Conservation (phyloP, 2,329 filamentous ascomycete genomes). For the Drechmeria coniospora region DNA sequence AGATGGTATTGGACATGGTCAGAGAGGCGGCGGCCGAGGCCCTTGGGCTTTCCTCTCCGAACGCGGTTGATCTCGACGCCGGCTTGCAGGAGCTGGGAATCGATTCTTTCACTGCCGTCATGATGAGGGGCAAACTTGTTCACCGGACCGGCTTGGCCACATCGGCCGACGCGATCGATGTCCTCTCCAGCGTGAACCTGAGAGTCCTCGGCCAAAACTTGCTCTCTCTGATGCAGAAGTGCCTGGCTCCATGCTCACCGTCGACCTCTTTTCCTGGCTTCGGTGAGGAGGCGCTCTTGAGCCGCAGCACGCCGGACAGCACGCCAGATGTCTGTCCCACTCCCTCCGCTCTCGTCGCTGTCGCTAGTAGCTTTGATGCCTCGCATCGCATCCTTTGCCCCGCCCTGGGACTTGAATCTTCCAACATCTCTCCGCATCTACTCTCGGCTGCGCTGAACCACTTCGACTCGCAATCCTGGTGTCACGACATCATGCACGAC, state of each 20-base stretch:
- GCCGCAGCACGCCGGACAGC: too few relatives aligned
- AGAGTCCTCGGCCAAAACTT: not conserved
- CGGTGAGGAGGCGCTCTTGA: too few relatives aligned
- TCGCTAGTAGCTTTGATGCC: not conserved
- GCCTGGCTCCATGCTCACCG: too few relatives aligned
- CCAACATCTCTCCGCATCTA: not conserved
- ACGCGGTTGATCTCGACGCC: constrained; percentile 5
- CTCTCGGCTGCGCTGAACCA: not conserved
- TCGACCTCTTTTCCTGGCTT: too few relatives aligned
- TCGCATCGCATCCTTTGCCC: not conserved
- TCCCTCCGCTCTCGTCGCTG: not conserved
- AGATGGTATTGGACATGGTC: constrained; percentile 4
- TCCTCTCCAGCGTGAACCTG: too few relatives aligned
- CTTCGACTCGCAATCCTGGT: not conserved
- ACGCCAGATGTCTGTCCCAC: not conserved
- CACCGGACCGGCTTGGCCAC: constrained; percentile 4
- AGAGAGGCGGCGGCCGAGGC: constrained; percentile 4
- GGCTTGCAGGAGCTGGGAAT: constrained; percentile 6
- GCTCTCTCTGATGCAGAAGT: not conserved
- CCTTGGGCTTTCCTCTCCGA: constrained; percentile 3
- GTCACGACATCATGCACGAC: not conserved
- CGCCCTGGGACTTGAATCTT: not conserved
- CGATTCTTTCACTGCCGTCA: constrained; percentile 7
- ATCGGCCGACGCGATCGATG: constrained; percentile 3
- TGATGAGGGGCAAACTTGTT: constrained; percentile 5